Evolutionary conservation across 805 yeast genomes (phyloP).

Genomic region (Schwanniomyces yamadae): DNA sequence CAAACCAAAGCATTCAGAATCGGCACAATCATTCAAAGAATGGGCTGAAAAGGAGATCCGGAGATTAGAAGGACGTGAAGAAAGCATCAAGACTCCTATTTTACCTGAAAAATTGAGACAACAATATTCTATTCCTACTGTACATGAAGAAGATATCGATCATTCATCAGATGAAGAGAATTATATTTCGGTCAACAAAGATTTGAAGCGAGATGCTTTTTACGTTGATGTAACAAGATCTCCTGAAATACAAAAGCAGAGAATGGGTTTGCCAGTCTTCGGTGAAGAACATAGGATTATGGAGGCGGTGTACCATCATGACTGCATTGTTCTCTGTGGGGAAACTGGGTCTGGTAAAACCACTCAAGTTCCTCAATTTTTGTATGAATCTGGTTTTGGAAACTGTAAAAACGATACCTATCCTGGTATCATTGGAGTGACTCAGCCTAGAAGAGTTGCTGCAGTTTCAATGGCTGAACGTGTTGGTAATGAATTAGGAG

Average conservation of each 20-base stretch:
- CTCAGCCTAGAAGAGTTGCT: constrained; percentile 95
- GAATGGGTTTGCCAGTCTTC: constrained; percentile 81
- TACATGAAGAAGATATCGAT: constrained; percentile 69
- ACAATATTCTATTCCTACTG: constrained; percentile 46
- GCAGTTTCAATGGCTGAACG: constrained; percentile 89
- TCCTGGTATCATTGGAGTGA: constrained; percentile 94
- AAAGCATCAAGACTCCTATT: constrained; percentile 43
- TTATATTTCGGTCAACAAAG: constrained; percentile 56
- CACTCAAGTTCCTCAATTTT: constrained; percentile 95
- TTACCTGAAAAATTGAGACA: constrained; percentile 48
- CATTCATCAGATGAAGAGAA: constrained; percentile 66
- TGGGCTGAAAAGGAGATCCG: constrained; percentile 85
- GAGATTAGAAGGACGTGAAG: constrained; percentile 57
- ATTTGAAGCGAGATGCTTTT: constrained; percentile 55
- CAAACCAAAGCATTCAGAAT: constrained; percentile 46
- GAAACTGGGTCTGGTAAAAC: constrained; percentile 99
- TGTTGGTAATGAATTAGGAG: constrained; percentile 74
- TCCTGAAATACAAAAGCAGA: constrained; percentile 60
- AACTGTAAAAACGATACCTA: constrained; percentile 47
- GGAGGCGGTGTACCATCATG: constrained; percentile 95
- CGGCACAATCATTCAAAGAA: constrained; percentile 60
- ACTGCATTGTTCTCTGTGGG: constrained; percentile 89
- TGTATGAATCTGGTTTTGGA: constrained; percentile 92
- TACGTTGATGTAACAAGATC: constrained; percentile 68
- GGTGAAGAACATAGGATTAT: constrained; percentile 88